A percentile compares a stretch with the other conserved stretches of the same genome.
Conservation (phyloP, 2,329 filamentous ascomycete species). For the Gnomoniopsis sp. region DNA sequence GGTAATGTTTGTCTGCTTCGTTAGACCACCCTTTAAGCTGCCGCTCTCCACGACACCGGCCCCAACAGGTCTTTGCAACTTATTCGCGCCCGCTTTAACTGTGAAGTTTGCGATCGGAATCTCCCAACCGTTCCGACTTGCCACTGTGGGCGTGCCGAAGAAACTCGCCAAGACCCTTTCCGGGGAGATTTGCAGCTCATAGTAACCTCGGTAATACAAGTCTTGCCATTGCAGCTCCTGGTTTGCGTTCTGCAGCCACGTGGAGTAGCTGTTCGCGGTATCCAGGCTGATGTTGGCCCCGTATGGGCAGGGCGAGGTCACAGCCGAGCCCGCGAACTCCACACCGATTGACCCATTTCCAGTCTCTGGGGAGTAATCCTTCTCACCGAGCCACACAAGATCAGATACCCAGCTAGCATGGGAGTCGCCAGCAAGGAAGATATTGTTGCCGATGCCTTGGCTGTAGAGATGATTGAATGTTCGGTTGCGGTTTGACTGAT, state of each 20-base stretch:
- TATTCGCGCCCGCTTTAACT: slow-evolving; percentile 59
- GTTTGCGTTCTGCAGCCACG: slow-evolving; percentile 48
- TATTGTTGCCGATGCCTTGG: slow-evolving; percentile 68
- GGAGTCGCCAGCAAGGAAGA: slow-evolving; percentile 68
- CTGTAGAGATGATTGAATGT: slow-evolving; percentile 64
- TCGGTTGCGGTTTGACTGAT: slow-evolving; percentile 67
- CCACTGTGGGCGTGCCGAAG: slow-evolving; percentile 61
- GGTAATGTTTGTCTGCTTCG: slow-evolving; percentile 6
- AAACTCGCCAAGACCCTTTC: slow-evolving; percentile 59
- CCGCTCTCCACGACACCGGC: slow-evolving; percentile 50
- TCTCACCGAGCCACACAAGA: slow-evolving; percentile 53
- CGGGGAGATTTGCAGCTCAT: slow-evolving; percentile 56
- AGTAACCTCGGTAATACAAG: slow-evolving; percentile 72
- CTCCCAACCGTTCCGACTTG: slow-evolving; percentile 59
- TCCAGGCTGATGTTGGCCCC: slow-evolving; percentile 56
- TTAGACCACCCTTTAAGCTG: slow-evolving; percentile 43
- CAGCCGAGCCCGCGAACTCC: slow-evolving; percentile 65
- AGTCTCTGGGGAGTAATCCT: slow-evolving; percentile 49
- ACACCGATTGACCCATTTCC: slow-evolving; percentile 57
- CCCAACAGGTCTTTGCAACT: slow-evolving; percentile 40
- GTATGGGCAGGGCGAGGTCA: slow-evolving; percentile 56
- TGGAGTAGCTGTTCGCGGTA: slow-evolving; percentile 43
- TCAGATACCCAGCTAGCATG: slow-evolving; percentile 63
- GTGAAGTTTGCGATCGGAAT: slow-evolving; percentile 69
- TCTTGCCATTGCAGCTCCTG: slow-evolving; percentile 70